Conservation (phyloP, 331 rosid species). For the Acacia pycnantha region DNA sequence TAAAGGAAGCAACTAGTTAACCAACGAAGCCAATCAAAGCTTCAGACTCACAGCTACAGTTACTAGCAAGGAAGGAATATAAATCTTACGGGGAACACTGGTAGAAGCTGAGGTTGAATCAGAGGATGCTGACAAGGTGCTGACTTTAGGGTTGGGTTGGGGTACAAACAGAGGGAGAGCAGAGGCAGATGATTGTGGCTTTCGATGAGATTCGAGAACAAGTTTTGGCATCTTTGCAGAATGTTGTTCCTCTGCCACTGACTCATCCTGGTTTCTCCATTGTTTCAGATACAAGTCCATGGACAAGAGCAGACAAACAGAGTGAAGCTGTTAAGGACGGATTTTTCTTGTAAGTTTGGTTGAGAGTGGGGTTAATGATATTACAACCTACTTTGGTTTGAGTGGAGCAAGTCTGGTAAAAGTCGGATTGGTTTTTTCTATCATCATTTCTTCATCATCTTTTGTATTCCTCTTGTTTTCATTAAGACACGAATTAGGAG, state of each 20-base stretch:
- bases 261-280: constrained; percentile 86
- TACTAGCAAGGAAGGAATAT: neutral
- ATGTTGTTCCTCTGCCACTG: constrained; percentile 74
- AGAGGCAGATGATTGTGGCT: constrained; percentile 47
- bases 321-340: neutral
- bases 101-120: constrained; percentile 45
- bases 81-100: constrained; percentile 60
- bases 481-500: too few species aligned
- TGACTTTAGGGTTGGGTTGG: constrained; percentile 55
- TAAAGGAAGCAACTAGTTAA: neutral
- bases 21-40: constrained; percentile 9
- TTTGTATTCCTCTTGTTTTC: too few species aligned
- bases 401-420: constrained; percentile 36
- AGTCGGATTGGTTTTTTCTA: too few species aligned
- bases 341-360: constrained; percentile 7
- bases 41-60: neutral
- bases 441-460: too few species aligned
- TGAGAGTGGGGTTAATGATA: constrained; percentile 29
- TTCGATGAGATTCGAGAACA: constrained; percentile 49
- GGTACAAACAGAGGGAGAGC: constrained; percentile 79
- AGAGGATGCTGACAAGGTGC: constrained; percentile 60
- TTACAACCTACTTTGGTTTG: constrained; percentile 10
- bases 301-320: constrained; percentile 38
- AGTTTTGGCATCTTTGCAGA: constrained; percentile 91
- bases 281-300: constrained; percentile 91